These are phyloP conservation scores for Aphanomyces stellatus DNA, from an alignment of 352 stramenopile species.

Conservation along the genomic window DNA sequence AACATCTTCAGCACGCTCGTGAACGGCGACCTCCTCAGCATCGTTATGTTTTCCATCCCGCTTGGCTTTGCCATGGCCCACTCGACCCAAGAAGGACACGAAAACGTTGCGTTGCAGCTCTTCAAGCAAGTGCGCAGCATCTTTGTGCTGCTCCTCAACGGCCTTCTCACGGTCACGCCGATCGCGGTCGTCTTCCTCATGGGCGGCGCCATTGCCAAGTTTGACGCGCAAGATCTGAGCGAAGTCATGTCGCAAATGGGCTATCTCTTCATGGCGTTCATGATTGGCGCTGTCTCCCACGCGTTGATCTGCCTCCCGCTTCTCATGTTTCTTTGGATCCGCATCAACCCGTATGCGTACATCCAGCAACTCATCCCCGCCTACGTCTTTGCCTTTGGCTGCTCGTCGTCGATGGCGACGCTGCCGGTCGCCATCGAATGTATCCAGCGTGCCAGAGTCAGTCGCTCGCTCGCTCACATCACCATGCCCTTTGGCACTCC, in stretches of 20 bases:
- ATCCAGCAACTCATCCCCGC: slow-evolving; percentile 27
- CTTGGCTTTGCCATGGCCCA: slow-evolving; percentile 26
- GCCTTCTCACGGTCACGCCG: slow-evolving; percentile 28
- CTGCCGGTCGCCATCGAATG: slow-evolving; percentile 34
- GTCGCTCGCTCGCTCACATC: neutral
- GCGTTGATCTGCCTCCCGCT: slow-evolving; percentile 33
- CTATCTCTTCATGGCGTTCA: slow-evolving; percentile 29
- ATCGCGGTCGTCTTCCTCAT: slow-evolving; percentile 25
- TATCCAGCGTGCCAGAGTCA: slow-evolving; percentile 21
- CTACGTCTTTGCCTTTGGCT: slow-evolving; percentile 33
- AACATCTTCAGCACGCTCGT: slow-evolving; percentile 53
- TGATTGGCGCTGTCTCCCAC: slow-evolving; percentile 22
- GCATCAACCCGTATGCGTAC: slow-evolving; percentile 29
- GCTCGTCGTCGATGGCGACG: slow-evolving; percentile 36
- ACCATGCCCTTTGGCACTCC: neutral
- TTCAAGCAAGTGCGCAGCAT: slow-evolving; percentile 34
- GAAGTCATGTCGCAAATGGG: slow-evolving; percentile 31
- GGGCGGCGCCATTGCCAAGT: slow-evolving; percentile 1
- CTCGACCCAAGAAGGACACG: neutral
- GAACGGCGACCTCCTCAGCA: slow-evolving; percentile 41
- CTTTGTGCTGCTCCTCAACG: slow-evolving; percentile 40
- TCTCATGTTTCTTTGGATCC: slow-evolving; percentile 24
- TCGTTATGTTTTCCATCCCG: slow-evolving; percentile 64
- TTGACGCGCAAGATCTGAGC: slow-evolving; percentile 8
- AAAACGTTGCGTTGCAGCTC: slow-evolving; percentile 23